Percentiles rank a stretch among this genome's conserved stretches.
phyloP scores from a whole-genome alignment of 495 filamentous ascomycete species.

The Lichenothelia convexa region DNA sequence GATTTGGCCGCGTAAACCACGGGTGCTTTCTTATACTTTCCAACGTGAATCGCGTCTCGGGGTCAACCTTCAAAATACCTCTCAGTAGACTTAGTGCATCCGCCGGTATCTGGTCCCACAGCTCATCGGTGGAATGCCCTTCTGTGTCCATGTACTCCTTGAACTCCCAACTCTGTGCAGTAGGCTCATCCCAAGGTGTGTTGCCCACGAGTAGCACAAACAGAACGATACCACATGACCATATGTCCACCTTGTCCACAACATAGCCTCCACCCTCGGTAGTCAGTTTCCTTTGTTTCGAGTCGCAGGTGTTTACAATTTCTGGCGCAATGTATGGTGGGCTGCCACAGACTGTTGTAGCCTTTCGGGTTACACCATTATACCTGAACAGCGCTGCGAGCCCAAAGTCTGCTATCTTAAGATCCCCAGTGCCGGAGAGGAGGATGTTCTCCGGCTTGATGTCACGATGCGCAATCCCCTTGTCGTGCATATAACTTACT shows the following conservation, averaged over 20 bases:
- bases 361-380: slow-evolving; percentile 60
- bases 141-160: slow-evolving; percentile 66
- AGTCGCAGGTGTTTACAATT: slow-evolving; percentile 28
- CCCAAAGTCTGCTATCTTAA: slow-evolving; percentile 96
- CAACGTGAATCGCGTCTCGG: slow-evolving; percentile 60
- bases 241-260: slow-evolving; percentile 77
- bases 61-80: slow-evolving; percentile 80
- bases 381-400: slow-evolving; percentile 86
- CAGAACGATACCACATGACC: slow-evolving; percentile 91
- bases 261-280: slow-evolving; percentile 41
- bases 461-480: slow-evolving; percentile 27
- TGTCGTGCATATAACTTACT: slow-evolving; percentile 82
- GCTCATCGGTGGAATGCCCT: slow-evolving; percentile 60
- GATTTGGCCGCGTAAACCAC: slow-evolving; percentile 81
- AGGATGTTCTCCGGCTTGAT: slow-evolving; percentile 28
- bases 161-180: slow-evolving; percentile 29
- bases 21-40: slow-evolving; percentile 80
- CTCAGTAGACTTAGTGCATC: slow-evolving; percentile 74
- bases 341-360: slow-evolving; percentile 80
- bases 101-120: slow-evolving; percentile 65
- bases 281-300: slow-evolving; percentile 21
- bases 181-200: slow-evolving; percentile 94
- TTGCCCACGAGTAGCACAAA: slow-evolving; percentile 93
- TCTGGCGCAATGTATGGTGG: slow-evolving; percentile 96
- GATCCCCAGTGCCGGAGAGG: slow-evolving; percentile 52